These are phyloP conservation scores for Paramecium bursaria DNA, from an alignment of 73 alveolate genomes.

Conservation along the genomic window DNA sequence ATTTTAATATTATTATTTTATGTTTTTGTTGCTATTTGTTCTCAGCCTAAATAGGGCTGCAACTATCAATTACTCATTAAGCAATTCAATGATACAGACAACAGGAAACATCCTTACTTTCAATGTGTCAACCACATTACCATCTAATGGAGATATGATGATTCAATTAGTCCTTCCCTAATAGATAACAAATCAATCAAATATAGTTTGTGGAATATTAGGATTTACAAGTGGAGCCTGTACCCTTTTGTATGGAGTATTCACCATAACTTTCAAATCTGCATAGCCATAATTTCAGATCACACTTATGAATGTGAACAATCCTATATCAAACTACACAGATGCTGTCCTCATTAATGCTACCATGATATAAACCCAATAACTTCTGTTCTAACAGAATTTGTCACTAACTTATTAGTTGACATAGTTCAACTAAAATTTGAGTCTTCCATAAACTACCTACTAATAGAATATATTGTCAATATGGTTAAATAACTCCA, in stretches of 20 bases:
- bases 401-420: background rate
- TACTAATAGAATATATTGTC: too few species aligned
- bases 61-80: background rate
- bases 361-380: background rate
- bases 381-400: background rate
- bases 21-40: too few species aligned
- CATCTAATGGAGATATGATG: constrained; percentile 6
- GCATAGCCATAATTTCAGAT: constrained; percentile 36
- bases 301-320: constrained; percentile 7
- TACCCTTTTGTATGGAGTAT: constrained; percentile 10
- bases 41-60: too few species aligned
- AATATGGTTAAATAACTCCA: background rate
- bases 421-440: too few species aligned
- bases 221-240: constrained; percentile 53
- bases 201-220: constrained; percentile 42
- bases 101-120: constrained; percentile 33
- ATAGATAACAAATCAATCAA: constrained; percentile 3
- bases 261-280: constrained; percentile 33
- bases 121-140: constrained; percentile 22
- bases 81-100: background rate
- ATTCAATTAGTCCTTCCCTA: background rate
- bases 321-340: constrained; percentile 30
- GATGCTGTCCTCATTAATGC: constrained; percentile 24
- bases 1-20: too few species aligned
- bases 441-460: background rate